These are phyloP conservation scores for Boletus patriciae DNA, from an alignment of 768 basidiomycete genomes.

Conservation along the genomic window DNA sequence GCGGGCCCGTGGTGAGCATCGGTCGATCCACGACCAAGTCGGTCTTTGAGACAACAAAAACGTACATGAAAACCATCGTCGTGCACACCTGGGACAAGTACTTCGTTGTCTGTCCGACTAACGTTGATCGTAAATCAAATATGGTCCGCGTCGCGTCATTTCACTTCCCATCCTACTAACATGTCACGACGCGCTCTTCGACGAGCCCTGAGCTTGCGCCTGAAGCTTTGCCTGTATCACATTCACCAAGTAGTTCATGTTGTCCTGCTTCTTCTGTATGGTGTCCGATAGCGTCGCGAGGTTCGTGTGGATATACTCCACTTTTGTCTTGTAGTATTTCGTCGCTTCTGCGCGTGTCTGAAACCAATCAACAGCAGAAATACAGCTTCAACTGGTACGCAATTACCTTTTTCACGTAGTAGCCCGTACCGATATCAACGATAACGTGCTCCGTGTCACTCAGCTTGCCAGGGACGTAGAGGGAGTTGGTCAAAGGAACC, in stretches of 20 bases:
- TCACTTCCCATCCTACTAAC: not conserved
- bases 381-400: conserved; percentile 7
- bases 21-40: not conserved
- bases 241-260: conserved; percentile 70
- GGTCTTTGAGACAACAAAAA: not conserved
- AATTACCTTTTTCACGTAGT: conserved; percentile 88
- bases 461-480: conserved; percentile 93
- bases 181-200: conserved; percentile 24
- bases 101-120: not conserved
- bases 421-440: conserved; percentile 95
- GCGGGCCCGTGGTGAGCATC: not conserved
- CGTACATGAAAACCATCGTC: not conserved
- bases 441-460: conserved; percentile 83
- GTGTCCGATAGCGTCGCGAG: conserved; percentile 86
- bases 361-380: conserved; percentile 1
- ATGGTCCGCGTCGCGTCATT: not conserved
- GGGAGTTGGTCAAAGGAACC: conserved; percentile 90
- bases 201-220: conserved; percentile 17
- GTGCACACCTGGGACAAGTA: not conserved
- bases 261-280: conserved; percentile 89
- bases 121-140: not conserved
- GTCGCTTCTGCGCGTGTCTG: conserved; percentile 81
- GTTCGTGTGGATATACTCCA: conserved; percentile 78
- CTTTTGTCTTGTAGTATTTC: conserved; percentile 79
- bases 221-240: conserved; percentile 69